Evolutionary conservation across 2,329 filamentous ascomycete species (phyloP).

Genomic region (Colletotrichum lupini): DNA sequence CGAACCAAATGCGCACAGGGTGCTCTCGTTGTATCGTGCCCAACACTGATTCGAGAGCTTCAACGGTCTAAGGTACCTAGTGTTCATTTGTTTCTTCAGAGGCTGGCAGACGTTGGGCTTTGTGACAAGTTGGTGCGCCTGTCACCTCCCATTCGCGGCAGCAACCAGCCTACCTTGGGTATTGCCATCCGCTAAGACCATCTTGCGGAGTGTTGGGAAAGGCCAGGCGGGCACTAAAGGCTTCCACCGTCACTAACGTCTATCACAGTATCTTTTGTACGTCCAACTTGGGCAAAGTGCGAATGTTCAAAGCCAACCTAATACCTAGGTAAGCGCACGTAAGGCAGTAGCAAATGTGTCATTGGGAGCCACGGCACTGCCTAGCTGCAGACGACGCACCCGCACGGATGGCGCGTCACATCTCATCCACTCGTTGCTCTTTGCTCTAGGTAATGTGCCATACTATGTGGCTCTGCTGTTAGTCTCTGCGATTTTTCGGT

Average conservation of each 20-base stretch:
- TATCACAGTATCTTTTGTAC: too few species aligned
- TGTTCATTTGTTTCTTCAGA: not conserved
- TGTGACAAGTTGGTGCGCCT: not conserved
- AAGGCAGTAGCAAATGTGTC: not conserved
- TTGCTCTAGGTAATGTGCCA: not conserved
- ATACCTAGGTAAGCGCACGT: not conserved
- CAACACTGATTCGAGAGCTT: not conserved
- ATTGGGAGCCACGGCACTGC: not conserved
- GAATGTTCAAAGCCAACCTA: too few species aligned
- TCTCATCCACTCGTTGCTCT: slow-evolving; percentile 7
- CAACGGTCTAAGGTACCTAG: too few species aligned
- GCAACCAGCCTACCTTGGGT: not conserved
- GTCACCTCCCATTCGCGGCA: not conserved
- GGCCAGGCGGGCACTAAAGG: slow-evolving; percentile 4
- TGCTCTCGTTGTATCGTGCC: not conserved
- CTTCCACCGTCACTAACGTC: not conserved
- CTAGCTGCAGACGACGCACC: slow-evolving; percentile 6
- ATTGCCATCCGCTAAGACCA: slow-evolving; percentile 9
- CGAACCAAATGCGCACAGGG: not conserved
- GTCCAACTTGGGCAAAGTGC: too few species aligned
- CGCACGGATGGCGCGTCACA: slow-evolving; percentile 30
- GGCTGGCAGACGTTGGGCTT: slow-evolving; percentile 2
- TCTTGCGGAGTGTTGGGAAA: not conserved
- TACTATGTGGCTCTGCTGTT: not conserved
- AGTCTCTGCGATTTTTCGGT: not conserved